These are phyloP conservation scores for Limnomonas spitsbergensis DNA, from an alignment of 139 green algal species.

Conservation along the genomic window DNA sequence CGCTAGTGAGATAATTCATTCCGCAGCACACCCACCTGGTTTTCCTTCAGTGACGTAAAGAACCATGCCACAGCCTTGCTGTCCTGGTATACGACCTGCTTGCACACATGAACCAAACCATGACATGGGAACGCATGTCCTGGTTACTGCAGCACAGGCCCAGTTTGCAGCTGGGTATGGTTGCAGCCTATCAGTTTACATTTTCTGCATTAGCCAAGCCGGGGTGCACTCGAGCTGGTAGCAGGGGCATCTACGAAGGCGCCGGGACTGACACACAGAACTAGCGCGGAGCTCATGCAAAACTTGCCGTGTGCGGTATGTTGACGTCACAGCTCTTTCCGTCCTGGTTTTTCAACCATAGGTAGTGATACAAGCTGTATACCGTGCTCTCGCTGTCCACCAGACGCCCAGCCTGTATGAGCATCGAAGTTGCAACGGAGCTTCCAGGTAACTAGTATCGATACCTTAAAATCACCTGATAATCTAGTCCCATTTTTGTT, in stretches of 20 bases:
- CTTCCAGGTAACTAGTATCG: no score
- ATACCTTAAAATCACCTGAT: no score
- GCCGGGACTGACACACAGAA: neutral
- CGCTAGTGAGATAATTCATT: neutral
- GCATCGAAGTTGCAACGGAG: no score
- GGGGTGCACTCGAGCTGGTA: no score
- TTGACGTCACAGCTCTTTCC: conserved; percentile 33
- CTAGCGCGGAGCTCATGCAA: neutral
- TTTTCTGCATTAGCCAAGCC: no score
- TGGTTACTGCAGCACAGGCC: no score
- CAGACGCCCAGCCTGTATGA: conserved; percentile 1
- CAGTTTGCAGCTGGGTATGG: no score
- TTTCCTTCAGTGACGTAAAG: conserved; percentile 38
- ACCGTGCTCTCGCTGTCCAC: conserved; percentile 29
- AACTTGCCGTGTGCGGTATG: conserved; percentile 35
- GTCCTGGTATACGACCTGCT: conserved; percentile 30
- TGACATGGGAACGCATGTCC: neutral
- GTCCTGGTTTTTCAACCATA: conserved; percentile 36
- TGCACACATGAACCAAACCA: neutral
- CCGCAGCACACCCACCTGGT: conserved; percentile 10
- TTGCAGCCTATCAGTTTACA: no score
- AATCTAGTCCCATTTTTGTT: no score
- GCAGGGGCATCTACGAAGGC: no score
- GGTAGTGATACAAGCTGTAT: conserved; percentile 34
- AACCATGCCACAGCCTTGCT: conserved; percentile 29